Conservation (phyloP, 306 rosid genomes). For the Vigna nakashimae region DNA sequence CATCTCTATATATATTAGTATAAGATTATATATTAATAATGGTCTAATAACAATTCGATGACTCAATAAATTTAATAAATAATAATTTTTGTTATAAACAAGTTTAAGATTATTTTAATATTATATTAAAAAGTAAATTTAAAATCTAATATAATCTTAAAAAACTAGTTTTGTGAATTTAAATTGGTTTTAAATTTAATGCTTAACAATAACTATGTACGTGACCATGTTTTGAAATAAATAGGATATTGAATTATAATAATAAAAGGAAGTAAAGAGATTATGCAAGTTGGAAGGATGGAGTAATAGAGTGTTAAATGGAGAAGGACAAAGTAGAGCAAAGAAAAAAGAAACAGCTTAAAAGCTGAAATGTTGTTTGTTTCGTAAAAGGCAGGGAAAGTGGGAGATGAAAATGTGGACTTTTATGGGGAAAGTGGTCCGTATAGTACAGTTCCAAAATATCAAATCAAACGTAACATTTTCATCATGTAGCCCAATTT, state of each 20-base stretch:
- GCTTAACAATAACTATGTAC: no score
- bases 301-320: background rate
- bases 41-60: no score
- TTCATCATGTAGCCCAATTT: background rate
- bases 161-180: no score
- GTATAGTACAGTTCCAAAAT: background rate
- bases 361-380: slow-evolving; percentile 16
- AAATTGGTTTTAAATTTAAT: no score
- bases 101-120: no score
- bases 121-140: no score
- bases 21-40: no score
- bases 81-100: no score
- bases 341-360: background rate
- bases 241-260: background rate
- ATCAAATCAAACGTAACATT: background rate
- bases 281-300: slow-evolving; percentile 14
- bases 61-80: no score
- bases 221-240: background rate
- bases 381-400: slow-evolving; percentile 34
- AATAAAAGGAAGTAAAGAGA: background rate
- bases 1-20: fast-evolving
- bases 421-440: slow-evolving; percentile 14
- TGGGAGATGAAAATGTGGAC: slow-evolving; percentile 5
- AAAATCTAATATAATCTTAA: no score
- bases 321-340: slow-evolving; percentile 3